Evolutionary conservation across 352 stramenopile genomes (phyloP).

Genomic region (Pythium insidiosum): DNA sequence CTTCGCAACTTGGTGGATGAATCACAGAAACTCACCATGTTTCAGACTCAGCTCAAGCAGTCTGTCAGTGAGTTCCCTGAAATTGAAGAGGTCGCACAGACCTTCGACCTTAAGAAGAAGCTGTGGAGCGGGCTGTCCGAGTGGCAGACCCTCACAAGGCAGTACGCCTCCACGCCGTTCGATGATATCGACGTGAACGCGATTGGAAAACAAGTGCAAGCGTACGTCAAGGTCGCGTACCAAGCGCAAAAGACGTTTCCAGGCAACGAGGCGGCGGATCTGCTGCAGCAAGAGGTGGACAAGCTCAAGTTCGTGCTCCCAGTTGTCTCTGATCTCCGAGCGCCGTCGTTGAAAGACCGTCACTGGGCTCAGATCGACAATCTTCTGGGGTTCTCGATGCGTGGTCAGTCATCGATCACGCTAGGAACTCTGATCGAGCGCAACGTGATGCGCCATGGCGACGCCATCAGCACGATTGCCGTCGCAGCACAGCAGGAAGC

Average conservation of each 20-base stretch:
- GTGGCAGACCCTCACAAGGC: constrained; percentile 73
- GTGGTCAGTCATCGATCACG: constrained; percentile 69
- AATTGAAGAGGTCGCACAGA: constrained; percentile 76
- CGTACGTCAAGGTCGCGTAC: constrained; percentile 84
- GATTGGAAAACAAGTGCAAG: constrained; percentile 87
- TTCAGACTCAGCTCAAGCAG: constrained; percentile 85
- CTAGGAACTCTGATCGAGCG: constrained; percentile 80
- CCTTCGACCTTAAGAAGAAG: constrained; percentile 88
- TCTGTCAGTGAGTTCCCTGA: constrained; percentile 84
- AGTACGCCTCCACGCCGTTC: constrained; percentile 77
- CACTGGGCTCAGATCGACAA: constrained; percentile 72
- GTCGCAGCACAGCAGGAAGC: constrained; percentile 86
- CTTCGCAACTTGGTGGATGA: constrained; percentile 73
- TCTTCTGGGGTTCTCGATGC: constrained; percentile 86
- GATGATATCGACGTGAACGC: constrained; percentile 82
- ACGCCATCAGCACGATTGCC: constrained; percentile 81
- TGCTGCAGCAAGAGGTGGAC: constrained; percentile 82
- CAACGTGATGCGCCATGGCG: constrained; percentile 83
- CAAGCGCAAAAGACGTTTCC: constrained; percentile 84
- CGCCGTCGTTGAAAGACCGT: constrained; percentile 53
- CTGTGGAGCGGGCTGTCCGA: constrained; percentile 85
- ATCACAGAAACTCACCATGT: constrained; percentile 81
- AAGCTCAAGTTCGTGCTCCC: constrained; percentile 86
- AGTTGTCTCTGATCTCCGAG: constrained; percentile 65
- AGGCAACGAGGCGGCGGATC: constrained; percentile 73